Evolutionary conservation across 208 protist species (phyloP), one percentile per base, ranked within the genome.

Genomic region (Spongospora subterranea): DNA sequence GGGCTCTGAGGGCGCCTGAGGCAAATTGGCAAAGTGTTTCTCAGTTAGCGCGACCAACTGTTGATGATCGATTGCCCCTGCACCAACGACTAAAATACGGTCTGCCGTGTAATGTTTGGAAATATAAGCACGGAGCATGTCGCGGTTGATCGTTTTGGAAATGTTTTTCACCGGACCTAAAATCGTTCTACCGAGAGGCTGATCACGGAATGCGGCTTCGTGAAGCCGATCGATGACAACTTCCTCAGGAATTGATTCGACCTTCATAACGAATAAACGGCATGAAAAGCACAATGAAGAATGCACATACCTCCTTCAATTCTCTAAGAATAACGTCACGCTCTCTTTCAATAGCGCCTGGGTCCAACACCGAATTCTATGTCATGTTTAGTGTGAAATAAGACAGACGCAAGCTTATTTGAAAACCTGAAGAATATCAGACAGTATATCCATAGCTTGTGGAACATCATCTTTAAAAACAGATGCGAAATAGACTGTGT

Each of bases 151-250:
- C 35, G 91, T 90, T 46, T 96, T 93, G 0, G 65, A 1, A 92
- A 99, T 99, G 94, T 99, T 99, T 88, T 98, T 96, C 20, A 96
- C 94, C 11, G 98, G 97, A 32, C 98, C 98, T n/a, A 99, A 95
- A 90, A 99, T 99, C 0, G 98, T 99, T 46, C 97, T 93, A 24
- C 96, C 97, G 32, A 99, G 95, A 0, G 97, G 94, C 13, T 66
- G 92, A n/a, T 95, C 95, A 92, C 98, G 96, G 95, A 97, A 99
- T 35, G 97, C 97, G 39, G 95, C 95, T 89, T 96, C 95, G 91
- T 99, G 98, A 20, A 99, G 93, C 90, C 98, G 96, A 93, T 99
- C 98, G 94, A 98, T 98, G 40, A 99, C 92, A 39, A 99, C 96
- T 93, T 99, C 97, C 53, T 65, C 89, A 60, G 60, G 89, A 40